Conservation (phyloP, 768 basidiomycete species). For the Agaricus subrufescens region DNA sequence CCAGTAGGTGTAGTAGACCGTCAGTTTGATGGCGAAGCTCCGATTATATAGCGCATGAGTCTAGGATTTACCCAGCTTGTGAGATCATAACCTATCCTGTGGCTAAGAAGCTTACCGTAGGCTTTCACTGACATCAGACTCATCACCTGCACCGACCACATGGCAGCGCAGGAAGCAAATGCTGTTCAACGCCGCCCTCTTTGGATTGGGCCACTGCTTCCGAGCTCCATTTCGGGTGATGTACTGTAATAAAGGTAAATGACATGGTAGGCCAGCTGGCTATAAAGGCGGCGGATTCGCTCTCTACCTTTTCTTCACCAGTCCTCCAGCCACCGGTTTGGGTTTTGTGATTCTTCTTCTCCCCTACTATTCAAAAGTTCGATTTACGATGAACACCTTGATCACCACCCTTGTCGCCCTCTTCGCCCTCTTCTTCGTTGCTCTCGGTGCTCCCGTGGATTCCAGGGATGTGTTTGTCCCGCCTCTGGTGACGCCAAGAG, state of each 20-base stretch:
- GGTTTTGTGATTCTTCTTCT: background rate
- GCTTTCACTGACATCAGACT: constrained; percentile 8
- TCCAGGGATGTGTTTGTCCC: constrained; percentile 29
- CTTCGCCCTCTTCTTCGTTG: constrained; percentile 20
- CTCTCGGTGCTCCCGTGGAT: constrained; percentile 20
- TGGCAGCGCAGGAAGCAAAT: constrained; percentile 9
- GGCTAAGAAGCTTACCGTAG: constrained; percentile 8
- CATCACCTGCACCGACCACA: constrained; percentile 8
- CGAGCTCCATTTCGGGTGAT: background rate
- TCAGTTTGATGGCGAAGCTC: constrained; percentile 7
- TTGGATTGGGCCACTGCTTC: constrained; percentile 7
- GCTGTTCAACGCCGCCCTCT: constrained; percentile 6
- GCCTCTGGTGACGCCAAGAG: constrained; percentile 21
- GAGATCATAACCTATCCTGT: constrained; percentile 8
- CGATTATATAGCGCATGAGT: background rate
- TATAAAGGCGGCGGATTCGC: constrained; percentile 2
- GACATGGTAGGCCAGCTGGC: background rate
- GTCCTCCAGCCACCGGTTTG: background rate
- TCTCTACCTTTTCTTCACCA: constrained; percentile 8
- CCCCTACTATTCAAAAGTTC: background rate
- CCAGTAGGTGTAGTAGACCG: constrained; percentile 1
- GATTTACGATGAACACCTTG: constrained; percentile 10
- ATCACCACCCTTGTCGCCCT: constrained; percentile 19
- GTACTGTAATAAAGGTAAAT: background rate
- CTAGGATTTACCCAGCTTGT: constrained; percentile 3